These are phyloP conservation scores for Rasamsonia emersonii DNA, from an alignment of 2,329 filamentous ascomycete species.

Conservation along the genomic window DNA sequence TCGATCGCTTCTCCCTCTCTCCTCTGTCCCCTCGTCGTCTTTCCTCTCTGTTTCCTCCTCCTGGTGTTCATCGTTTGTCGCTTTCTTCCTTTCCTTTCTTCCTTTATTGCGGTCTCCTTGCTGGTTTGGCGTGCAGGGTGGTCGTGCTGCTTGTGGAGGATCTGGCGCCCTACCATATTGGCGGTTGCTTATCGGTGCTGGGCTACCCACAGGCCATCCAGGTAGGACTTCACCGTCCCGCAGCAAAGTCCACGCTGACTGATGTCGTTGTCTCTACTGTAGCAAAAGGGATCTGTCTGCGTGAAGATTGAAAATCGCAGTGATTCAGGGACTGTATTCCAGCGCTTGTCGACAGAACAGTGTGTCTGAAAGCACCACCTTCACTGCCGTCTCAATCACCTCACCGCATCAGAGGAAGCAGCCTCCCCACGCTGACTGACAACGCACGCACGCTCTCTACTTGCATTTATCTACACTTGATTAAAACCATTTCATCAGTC, in stretches of 20 bases:
- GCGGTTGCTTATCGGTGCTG: too few species aligned
- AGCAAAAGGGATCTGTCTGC: too few species aligned
- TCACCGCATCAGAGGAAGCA: background rate
- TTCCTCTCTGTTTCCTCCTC: conserved; percentile 7
- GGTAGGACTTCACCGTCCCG: background rate
- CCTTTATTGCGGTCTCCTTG: conserved; percentile 8
- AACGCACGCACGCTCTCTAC: background rate
- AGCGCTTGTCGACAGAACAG: too few species aligned
- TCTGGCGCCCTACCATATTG: too few species aligned
- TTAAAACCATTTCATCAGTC: background rate
- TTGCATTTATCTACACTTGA: background rate
- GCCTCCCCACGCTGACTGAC: background rate
- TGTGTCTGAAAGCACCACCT: too few species aligned
- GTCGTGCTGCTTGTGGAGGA: too few species aligned
- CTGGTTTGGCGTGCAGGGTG: background rate
- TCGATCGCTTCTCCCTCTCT: conserved; percentile 11
- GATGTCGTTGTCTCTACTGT: too few species aligned
- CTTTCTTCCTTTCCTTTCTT: conserved; percentile 10
- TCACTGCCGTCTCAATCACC: background rate
- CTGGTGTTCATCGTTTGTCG: conserved; percentile 8
- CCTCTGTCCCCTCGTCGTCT: conserved; percentile 6
- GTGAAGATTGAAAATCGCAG: too few species aligned
- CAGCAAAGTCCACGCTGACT: background rate
- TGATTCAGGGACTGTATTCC: too few species aligned
- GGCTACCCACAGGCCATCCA: background rate